Conservation (phyloP, 1,284 basidiomycete species). For the Laetiporus sulphureus region DNA sequence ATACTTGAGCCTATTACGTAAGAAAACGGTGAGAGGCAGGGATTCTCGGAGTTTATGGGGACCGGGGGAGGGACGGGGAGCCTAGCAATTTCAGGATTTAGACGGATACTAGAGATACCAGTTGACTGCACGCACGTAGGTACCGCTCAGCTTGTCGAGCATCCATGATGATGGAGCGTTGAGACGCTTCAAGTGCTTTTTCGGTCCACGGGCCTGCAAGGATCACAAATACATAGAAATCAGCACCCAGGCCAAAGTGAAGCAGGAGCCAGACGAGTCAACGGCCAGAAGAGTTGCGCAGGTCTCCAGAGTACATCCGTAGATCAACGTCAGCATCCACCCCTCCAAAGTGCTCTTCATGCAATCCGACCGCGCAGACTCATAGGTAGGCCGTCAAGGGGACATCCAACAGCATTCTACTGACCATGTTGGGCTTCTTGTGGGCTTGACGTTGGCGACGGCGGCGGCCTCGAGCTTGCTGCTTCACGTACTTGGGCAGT, state of each 20-base stretch:
- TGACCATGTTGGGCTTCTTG: conserved; percentile 36
- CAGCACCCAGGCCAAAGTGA: conserved; percentile 13
- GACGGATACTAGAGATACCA: not conserved
- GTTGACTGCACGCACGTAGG: conserved; percentile 66
- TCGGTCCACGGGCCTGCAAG: conserved; percentile 90
- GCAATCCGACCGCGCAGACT: conserved; percentile 12
- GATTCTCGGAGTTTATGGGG: conserved; percentile 99
- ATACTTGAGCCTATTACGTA: conserved; percentile 99
- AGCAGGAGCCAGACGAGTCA: conserved; percentile 11
- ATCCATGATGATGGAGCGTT: conserved; percentile 99
- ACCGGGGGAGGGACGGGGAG: conserved; percentile 94
- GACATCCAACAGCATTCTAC: conserved; percentile 20
- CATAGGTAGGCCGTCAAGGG: conserved; percentile 11
- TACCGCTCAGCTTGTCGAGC: conserved; percentile 98
- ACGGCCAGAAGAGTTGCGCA: conserved; percentile 9
- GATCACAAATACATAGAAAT: conserved; percentile 6
- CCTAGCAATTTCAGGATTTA: conserved; percentile 39
- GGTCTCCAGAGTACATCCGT: conserved; percentile 25
- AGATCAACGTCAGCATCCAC: conserved; percentile 24
- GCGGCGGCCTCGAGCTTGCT: conserved; percentile 22
- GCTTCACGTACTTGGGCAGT: conserved; percentile 5
- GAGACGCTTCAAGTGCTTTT: conserved; percentile 99
- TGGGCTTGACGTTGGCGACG: conserved; percentile 29
- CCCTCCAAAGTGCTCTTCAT: conserved; percentile 15
- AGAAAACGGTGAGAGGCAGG: conserved; percentile 90